Base-by-base conservation (phyloP, 352 stramenopile species). In the Phytophthora lateralis region DNA sequence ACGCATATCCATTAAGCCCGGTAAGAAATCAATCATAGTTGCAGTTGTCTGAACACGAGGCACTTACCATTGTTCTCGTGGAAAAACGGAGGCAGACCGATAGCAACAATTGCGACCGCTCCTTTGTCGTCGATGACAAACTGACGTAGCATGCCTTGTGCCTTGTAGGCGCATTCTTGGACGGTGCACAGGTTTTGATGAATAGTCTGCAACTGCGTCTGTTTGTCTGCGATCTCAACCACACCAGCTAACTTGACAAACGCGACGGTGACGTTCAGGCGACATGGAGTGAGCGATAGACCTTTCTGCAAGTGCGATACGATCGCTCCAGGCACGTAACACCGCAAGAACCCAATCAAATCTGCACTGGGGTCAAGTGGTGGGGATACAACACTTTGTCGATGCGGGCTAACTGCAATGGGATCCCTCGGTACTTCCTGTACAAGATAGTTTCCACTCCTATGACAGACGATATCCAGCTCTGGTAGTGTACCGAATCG, bases 81-180 rank as follows among this genome's bases (percentile, higher is more conserved):
- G 60, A 89, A 92, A 52, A 90, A 90, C 11, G 88, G 88, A 1
- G 83, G 82, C 0, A 95, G 66, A 0, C 88, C 86, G 20, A 96
- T 80, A 10, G 80, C 83, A 17, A 94, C 69, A 39, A 94, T 94
- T 11, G 84, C 83, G 9, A 95, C 73, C 0, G 83, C 85, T 17
- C 88, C 88, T 65, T 96, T 95, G 63, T 95, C 86, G 34, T 96
- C 88, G 34, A 96, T 93, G 6, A 95, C 65, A 45, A 96, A 94
- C 58, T 96, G 88, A 8, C 86, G 84, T 14, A 96, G 65, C 27
- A 82, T 93, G 35, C 84, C 82, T 21, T 93, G 84, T 0, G 89
- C 80, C 38, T 89, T 89, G 67, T 93, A 93, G 0, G 79, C 82
- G 5, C 82, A 87, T 41, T 91, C 84, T 55, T 91, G 82, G 32